Evolutionary conservation across 2,329 filamentous ascomycete genomes (phyloP).

Genomic region (Phialophora macrospora): DNA sequence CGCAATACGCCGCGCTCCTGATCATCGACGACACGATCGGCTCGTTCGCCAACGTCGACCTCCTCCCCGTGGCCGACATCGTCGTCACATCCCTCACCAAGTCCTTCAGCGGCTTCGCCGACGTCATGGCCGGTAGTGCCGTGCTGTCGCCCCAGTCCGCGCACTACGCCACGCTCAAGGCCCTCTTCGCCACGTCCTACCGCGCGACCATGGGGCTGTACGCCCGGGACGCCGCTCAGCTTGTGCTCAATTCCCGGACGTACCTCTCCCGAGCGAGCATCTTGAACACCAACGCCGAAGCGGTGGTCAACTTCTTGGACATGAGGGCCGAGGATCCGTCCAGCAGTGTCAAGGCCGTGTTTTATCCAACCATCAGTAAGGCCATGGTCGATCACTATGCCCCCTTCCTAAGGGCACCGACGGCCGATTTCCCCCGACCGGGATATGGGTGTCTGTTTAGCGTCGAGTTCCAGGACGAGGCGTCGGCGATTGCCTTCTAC

Average conservation of each 20-base stretch:
- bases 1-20: slow-evolving; percentile 43
- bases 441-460: slow-evolving; percentile 63
- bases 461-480: slow-evolving; percentile 51
- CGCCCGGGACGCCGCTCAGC: slow-evolving; percentile 35
- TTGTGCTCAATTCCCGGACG: slow-evolving; percentile 40
- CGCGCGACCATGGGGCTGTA: slow-evolving; percentile 35
- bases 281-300: slow-evolving; percentile 36
- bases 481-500: slow-evolving; percentile 41
- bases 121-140: slow-evolving; percentile 60
- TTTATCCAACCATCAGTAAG: slow-evolving; percentile 35
- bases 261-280: slow-evolving; percentile 36
- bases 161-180: slow-evolving; percentile 49
- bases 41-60: slow-evolving; percentile 49
- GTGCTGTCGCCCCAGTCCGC: slow-evolving; percentile 56
- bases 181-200: slow-evolving; percentile 30
- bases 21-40: slow-evolving; percentile 48
- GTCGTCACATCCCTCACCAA: slow-evolving; percentile 63
- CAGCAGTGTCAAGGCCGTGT: slow-evolving; percentile 36
- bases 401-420: slow-evolving; percentile 29
- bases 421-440: slow-evolving; percentile 54
- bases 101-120: slow-evolving; percentile 61
- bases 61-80: slow-evolving; percentile 56
- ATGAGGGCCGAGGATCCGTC: slow-evolving; percentile 26
- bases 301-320: slow-evolving; percentile 38
- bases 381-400: slow-evolving; percentile 33